Base-by-base conservation (phyloP, 805 yeast genomes). In the Myxozyma monticola region DNA sequence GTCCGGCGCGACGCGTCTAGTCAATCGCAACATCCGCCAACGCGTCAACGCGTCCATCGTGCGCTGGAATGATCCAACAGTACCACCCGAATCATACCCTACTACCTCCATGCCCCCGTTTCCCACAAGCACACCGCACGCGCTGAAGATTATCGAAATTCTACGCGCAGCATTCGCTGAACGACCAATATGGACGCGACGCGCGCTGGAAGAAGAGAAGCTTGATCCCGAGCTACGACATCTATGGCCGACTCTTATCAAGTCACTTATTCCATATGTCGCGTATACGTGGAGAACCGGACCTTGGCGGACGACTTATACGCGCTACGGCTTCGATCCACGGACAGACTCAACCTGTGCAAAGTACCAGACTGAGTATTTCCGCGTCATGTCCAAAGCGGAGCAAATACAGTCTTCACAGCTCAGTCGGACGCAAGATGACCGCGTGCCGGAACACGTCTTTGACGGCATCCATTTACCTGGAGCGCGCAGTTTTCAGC, bases 251-350 rank as follows among this genome's bases (percentile, higher is more conserved):
- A 22, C 65, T 66, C 62, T 80, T 62, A 56, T 91, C 37, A 82
- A 85, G 60, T 82, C 78, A 56, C 95, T 96, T 0, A 66, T 93
- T 42, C 96, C 98, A 0, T 84, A 86, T 65, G 85, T 88, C 0
- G 77, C 96, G 0, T 93, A 81, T 65, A 77, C 88, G 36, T 85
- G 82, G 65, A 80, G 85, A 31, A 85, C 85, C 62, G 99, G 99
- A 0, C 99, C 98, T 0, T 93, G 96, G 96, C 76, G 98, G 60
- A 88, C 88, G 52, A 80, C 93, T 9, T 88, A 84, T 65, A 81
- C 89, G 38, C 77, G 72, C 57, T 80, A 82, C 59, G 97, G 96
- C 0, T 74, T 82, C 34, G 87, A 91, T 67, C 97, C 98, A 0
- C 71, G 78, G 36, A 60, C 68, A 1, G 80, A 84, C 40, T 61